A percentile compares a stretch with the other conserved stretches of the same genome.
These are phyloP conservation scores for Babesia divergens DNA, from an alignment of 169 alveolate genomes.

Conservation along the genomic window DNA sequence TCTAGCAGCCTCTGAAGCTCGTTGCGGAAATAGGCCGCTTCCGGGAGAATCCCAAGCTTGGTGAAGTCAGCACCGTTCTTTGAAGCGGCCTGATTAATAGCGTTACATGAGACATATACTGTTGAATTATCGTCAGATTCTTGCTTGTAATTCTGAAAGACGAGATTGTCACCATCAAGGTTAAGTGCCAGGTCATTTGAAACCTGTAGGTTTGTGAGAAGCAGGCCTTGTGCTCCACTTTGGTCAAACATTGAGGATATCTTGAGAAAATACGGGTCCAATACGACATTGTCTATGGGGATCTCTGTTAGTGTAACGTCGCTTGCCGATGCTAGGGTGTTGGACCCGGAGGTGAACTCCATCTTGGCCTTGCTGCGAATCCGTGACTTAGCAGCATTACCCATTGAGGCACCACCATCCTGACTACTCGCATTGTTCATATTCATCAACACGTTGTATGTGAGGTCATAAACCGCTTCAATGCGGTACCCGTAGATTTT, in stretches of 20 bases:
- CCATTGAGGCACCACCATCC: neutral
- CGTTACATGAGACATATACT: neutral
- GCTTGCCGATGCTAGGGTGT: conserved; percentile 33
- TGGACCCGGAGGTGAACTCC: conserved; percentile 9
- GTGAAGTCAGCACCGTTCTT: neutral
- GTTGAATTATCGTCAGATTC: neutral
- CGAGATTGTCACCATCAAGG: conserved; percentile 34
- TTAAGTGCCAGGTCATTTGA: conserved; percentile 17
- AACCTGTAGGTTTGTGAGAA: conserved; percentile 38
- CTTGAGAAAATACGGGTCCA: conserved; percentile 65
- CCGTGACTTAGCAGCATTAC: conserved; percentile 1
- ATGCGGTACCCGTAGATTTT: conserved; percentile 76
- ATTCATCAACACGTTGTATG: conserved; percentile 70
- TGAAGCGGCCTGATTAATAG: neutral
- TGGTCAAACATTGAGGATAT: conserved; percentile 65
- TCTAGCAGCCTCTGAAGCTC: conserved; percentile 24
- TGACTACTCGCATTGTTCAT: conserved; percentile 63
- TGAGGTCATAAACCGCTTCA: conserved; percentile 77
- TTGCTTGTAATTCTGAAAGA: neutral
- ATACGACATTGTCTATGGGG: conserved; percentile 41
- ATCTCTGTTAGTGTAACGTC: conserved; percentile 59
- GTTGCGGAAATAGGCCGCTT: conserved; percentile 16
- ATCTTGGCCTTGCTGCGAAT: neutral
- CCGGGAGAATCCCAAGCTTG: conserved; percentile 33
- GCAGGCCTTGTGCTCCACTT: conserved; percentile 57